These are phyloP conservation scores for Microcyclospora tardicrescens DNA, from an alignment of 2,329 filamentous ascomycete species.

Conservation along the genomic window DNA sequence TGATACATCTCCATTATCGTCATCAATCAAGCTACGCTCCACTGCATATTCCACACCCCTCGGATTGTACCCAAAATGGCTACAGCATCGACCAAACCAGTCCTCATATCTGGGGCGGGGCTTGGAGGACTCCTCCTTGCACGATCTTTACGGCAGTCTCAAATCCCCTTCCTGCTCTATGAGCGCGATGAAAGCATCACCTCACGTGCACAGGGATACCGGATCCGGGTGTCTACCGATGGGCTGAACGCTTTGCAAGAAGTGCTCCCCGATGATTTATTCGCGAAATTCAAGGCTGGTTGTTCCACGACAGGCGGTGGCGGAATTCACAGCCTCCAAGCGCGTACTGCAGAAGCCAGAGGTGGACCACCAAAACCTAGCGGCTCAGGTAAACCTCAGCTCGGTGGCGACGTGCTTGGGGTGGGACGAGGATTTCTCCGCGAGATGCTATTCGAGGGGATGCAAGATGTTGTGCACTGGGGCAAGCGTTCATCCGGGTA, in stretches of 20 bases:
- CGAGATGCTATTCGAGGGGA: constrained; percentile 43
- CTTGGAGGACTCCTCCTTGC: constrained; percentile 28
- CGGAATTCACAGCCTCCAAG: constrained; percentile 40
- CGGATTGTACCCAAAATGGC: no score
- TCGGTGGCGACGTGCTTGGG: constrained; percentile 45
- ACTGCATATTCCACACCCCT: no score
- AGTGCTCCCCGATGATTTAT: constrained; percentile 34
- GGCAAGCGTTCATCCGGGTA: constrained; percentile 45
- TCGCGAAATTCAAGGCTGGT: constrained; percentile 43
- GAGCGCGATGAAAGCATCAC: constrained; percentile 35
- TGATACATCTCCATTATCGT: no score
- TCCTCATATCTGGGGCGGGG: constrained; percentile 30
- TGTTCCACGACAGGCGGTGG: constrained; percentile 48
- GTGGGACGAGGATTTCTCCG: constrained; percentile 53
- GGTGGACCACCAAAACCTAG: no score
- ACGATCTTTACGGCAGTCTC: constrained; percentile 22
- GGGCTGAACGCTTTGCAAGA: constrained; percentile 49
- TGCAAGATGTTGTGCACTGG: constrained; percentile 45
- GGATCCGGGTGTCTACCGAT: constrained; percentile 43
- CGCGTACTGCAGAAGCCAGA: constrained; percentile 36
- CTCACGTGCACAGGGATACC: constrained; percentile 51
- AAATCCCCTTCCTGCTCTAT: constrained; percentile 29
- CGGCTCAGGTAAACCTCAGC: no score
- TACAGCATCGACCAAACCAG: constrained; percentile 12
- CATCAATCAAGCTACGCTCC: no score